A percentile compares a stretch with the other conserved stretches of the same genome.
These are phyloP conservation scores for Alternaria triticimaculans DNA, from an alignment of 2,329 filamentous ascomycete species.

Conservation along the genomic window DNA sequence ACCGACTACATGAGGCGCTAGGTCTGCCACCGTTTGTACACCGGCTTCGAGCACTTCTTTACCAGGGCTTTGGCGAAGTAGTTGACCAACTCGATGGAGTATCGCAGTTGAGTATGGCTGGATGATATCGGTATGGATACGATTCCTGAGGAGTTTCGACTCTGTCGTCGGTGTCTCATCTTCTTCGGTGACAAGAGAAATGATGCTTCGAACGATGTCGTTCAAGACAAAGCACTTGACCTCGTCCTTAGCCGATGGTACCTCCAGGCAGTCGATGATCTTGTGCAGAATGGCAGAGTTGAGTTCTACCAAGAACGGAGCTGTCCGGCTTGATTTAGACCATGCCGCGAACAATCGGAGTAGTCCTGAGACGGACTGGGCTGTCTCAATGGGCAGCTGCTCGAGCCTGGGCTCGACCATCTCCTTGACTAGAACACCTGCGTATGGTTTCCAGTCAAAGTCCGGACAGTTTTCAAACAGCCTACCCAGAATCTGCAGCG, in stretches of 20 bases:
- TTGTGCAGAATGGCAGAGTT: slow-evolving; percentile 68
- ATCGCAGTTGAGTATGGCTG: slow-evolving; percentile 72
- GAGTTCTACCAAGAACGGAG: slow-evolving; percentile 72
- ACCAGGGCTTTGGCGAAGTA: slow-evolving; percentile 66
- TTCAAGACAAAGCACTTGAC: slow-evolving; percentile 83
- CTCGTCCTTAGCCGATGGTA: slow-evolving; percentile 79
- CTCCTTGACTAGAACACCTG: slow-evolving; percentile 73
- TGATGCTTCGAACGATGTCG: slow-evolving; percentile 67
- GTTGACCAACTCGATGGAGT: slow-evolving; percentile 59
- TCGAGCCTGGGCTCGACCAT: slow-evolving; percentile 78
- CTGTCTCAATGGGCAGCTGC: slow-evolving; percentile 82
- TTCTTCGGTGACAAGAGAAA: slow-evolving; percentile 24
- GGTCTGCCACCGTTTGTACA: slow-evolving; percentile 77
- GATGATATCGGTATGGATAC: slow-evolving; percentile 54
- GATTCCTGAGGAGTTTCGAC: slow-evolving; percentile 62
- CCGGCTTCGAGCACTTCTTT: slow-evolving; percentile 80
- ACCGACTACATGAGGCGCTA: slow-evolving; percentile 58
- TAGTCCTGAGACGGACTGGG: slow-evolving; percentile 84
- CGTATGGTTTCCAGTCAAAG: slow-evolving; percentile 76
- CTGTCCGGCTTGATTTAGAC: slow-evolving; percentile 71
- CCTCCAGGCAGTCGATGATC: slow-evolving; percentile 73
- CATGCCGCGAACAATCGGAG: slow-evolving; percentile 83
- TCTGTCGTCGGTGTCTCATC: slow-evolving; percentile 43
- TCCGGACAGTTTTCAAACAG: slow-evolving; percentile 76
- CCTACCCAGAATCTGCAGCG: slow-evolving; percentile 81